These are phyloP conservation scores for Brasenia schreberi DNA, from an alignment of 164 flowering plant genomes.

Conservation along the genomic window DNA sequence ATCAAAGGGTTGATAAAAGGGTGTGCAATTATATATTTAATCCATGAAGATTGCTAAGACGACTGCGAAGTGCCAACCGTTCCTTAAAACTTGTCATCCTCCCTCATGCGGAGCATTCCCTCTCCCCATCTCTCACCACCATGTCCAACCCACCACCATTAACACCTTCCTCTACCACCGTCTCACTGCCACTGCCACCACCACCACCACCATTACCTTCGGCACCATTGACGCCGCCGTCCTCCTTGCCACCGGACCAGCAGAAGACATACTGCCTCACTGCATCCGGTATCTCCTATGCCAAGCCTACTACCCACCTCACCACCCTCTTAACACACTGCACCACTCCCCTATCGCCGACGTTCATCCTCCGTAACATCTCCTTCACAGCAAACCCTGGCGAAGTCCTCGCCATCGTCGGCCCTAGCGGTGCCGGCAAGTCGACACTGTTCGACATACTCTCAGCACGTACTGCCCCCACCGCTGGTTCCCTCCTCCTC, in stretches of 20 bases:
- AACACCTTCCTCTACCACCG: conserved; percentile 12
- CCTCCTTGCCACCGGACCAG: conserved; percentile 10
- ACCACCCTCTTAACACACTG: conserved; percentile 31
- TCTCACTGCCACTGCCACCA: conserved; percentile 14
- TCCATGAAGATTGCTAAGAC: too few species aligned
- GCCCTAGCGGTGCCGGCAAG: conserved; percentile 93
- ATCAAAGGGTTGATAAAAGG: too few species aligned
- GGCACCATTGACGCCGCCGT: conserved; percentile 3
- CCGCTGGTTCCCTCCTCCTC: conserved; percentile 52
- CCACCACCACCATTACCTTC: conserved; percentile 12
- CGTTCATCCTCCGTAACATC: conserved; percentile 47
- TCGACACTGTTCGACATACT: conserved; percentile 88
- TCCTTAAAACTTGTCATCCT: too few species aligned
- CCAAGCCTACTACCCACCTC: conserved; percentile 31
- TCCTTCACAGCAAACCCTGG: conserved; percentile 63
- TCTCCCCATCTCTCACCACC: background rate
- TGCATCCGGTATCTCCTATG: conserved; percentile 58
- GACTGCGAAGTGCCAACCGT: too few species aligned
- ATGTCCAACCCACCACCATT: conserved; percentile 2
- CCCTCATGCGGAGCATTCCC: background rate
- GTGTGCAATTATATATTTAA: too few species aligned
- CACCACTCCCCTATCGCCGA: conserved; percentile 28
- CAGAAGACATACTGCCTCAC: conserved; percentile 38
- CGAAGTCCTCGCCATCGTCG: conserved; percentile 77
- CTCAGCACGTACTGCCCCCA: conserved; percentile 58